Evolutionary conservation across 495 filamentous ascomycete species (phyloP).

Genomic region (Podospora fimiseda): DNA sequence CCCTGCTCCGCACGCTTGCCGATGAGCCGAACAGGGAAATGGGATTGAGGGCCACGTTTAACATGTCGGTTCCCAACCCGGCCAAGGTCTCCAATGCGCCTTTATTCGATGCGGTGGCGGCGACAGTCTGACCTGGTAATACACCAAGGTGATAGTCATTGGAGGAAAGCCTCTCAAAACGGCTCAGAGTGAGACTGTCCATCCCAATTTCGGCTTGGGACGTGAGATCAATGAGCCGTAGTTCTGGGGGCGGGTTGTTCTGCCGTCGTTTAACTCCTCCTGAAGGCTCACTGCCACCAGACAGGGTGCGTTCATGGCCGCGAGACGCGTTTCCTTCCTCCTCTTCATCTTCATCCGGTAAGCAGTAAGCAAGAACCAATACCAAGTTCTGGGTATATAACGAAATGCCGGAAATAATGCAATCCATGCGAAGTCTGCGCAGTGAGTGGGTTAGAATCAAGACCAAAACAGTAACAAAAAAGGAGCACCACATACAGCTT

Average conservation of each 20-base stretch:
- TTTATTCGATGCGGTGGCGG: constrained; percentile 56
- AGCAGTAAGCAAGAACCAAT: constrained; percentile 83
- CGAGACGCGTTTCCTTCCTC: constrained; percentile 21
- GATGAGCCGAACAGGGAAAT: constrained; percentile 77
- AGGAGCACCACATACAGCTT: constrained; percentile 62
- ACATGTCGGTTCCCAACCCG: constrained; percentile 53
- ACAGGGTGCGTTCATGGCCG: constrained; percentile 32
- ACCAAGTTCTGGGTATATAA: constrained; percentile 90
- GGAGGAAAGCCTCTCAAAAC: constrained; percentile 78
- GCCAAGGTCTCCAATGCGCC: constrained; percentile 62
- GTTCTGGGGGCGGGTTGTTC: constrained; percentile 75
- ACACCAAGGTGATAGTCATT: constrained; percentile 88
- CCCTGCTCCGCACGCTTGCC: constrained; percentile 71
- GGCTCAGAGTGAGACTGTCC: constrained; percentile 72
- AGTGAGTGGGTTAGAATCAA: constrained; percentile 21
- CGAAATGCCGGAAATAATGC: constrained; percentile 92
- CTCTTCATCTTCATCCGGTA: constrained; percentile 58
- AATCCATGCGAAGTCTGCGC: constrained; percentile 81
- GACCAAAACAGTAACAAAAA: background rate
- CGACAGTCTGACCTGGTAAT: constrained; percentile 63
- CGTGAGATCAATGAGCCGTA: constrained; percentile 81
- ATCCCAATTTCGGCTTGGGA: constrained; percentile 71
- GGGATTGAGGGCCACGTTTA: constrained; percentile 81
- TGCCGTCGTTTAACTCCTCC: constrained; percentile 58
- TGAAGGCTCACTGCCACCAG: constrained; percentile 46